These are phyloP conservation scores for Trichophyton rubrum DNA, from an alignment of 2,329 filamentous ascomycete genomes.

Conservation along the genomic window DNA sequence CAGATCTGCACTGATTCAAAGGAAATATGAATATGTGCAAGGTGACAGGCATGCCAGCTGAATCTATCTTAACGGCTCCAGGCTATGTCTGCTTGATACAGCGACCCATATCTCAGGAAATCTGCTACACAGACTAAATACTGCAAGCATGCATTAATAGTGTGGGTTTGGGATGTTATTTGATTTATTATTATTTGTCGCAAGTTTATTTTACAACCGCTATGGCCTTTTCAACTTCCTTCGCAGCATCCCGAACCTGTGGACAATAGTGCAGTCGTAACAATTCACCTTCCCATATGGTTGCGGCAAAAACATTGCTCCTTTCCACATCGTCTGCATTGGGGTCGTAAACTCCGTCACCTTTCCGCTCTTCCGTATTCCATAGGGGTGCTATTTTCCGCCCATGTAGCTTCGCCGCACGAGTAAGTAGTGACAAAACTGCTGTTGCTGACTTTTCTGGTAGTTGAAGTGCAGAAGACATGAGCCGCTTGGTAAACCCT, in stretches of 20 bases:
- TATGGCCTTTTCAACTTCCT: slow-evolving; percentile 56
- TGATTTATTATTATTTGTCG: not conserved
- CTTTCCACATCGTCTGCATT: slow-evolving; percentile 62
- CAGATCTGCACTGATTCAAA: not conserved
- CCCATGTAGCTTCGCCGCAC: slow-evolving; percentile 68
- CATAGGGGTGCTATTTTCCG: slow-evolving; percentile 76
- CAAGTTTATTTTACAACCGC: slow-evolving; percentile 17
- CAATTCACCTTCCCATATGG: slow-evolving; percentile 87
- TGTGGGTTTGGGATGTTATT: not conserved
- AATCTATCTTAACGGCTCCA: no score
- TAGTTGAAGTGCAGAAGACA: slow-evolving; percentile 67
- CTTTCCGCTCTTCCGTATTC: slow-evolving; percentile 87
- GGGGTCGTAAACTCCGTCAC: slow-evolving; percentile 75
- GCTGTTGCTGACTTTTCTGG: slow-evolving; percentile 83
- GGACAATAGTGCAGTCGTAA: slow-evolving; percentile 76
- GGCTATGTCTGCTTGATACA: no score
- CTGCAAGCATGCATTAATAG: not conserved
- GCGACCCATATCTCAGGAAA: no score
- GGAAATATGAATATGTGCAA: not conserved
- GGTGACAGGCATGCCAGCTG: not conserved
- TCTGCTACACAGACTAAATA: not conserved
- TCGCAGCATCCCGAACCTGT: slow-evolving; percentile 63
- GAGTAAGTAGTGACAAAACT: slow-evolving; percentile 61
- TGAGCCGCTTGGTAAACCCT: slow-evolving; percentile 83
- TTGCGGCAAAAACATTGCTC: slow-evolving; percentile 81